Evolutionary conservation across 345 rosid genomes (phyloP), one percentile per base, ranked within the genome.

Genomic region (Salix brachista): DNA sequence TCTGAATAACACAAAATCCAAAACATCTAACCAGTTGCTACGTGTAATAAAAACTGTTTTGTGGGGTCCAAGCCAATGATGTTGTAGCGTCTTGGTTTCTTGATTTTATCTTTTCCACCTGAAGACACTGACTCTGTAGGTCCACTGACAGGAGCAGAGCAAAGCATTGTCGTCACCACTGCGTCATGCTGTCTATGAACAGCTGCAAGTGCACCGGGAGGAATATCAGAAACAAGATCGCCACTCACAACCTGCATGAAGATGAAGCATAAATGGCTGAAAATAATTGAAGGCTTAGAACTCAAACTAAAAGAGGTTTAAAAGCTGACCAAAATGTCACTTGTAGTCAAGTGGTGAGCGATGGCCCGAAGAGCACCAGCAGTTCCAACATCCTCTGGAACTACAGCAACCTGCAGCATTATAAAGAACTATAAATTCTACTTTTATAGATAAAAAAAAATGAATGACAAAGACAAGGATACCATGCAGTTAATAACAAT

Each of bases 161-260:
- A 96, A 82, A 96, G 92, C 96, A 90, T 88, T 76, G 86, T 89
- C 83, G 99, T 96, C 25, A 96, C 92, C 23, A 81, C 85, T 48
- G 97, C 98, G 88, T 91, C 92, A 81, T 93, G 93, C 54, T 97
- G 87, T 86, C 99, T 90, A 82, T 96, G 99, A 79, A 92, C 88
- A 78, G 98, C 97, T 1, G 93, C 94, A 56, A 93, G 90, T 65
- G 94, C 92, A 82, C 98, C 97, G 77, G 88, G 96, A 84, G 96
- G 85, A 88, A 96, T 91, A 86, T 96, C 99, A 83, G 98, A 90
- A 83, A 96, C 93, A 84, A 96, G 93, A 87, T 96, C 99, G 80
- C 98, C 99, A 84, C 97, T 93, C 79, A 96, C 86, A 30, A 93
- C 94, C 98, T 96, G 89, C 78, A 70, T 71, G 80, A 80, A 71